Conservation (phyloP, 345 rosid genomes). For the Linum tenue region DNA sequence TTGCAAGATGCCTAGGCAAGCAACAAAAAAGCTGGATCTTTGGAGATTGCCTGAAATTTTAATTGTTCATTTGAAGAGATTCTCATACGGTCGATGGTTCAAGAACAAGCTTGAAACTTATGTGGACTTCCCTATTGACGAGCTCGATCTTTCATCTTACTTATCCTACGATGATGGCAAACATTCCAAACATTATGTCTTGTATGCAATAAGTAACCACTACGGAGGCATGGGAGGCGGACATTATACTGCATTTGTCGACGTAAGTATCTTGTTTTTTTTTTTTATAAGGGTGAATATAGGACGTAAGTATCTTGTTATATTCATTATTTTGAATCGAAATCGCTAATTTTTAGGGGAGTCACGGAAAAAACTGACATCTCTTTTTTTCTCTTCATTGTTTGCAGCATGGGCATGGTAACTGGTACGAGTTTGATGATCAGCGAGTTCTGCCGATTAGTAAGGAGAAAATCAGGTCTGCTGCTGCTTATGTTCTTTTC, state of each 20-base stretch:
- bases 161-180: conserved; percentile 6
- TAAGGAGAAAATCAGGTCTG: conserved; percentile 12
- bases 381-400: background rate
- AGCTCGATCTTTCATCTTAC: conserved; percentile 18
- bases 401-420: conserved; percentile 17
- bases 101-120: conserved; percentile 24
- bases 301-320: too few relatives aligned
- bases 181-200: conserved; percentile 5
- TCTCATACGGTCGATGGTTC: conserved; percentile 10
- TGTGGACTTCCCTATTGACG: conserved; percentile 24
- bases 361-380: background rate
- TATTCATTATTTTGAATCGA: background rate
- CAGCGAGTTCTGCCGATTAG: conserved; percentile 4
- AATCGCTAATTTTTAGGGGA: background rate
- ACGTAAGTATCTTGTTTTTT: conserved; percentile 7
- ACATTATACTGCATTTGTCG: conserved; percentile 20
- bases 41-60: conserved; percentile 27
- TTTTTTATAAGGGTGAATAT: too few relatives aligned
- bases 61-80: conserved; percentile 25
- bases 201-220: conserved; percentile 22
- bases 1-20: conserved; percentile 19
- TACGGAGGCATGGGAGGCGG: conserved; percentile 25
- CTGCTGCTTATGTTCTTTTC: conserved; percentile 22
- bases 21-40: conserved; percentile 23
- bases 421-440: conserved; percentile 19